Base-by-base conservation (phyloP, 192 early-diverging fungal genomes). In the Diversispora epigaea region DNA sequence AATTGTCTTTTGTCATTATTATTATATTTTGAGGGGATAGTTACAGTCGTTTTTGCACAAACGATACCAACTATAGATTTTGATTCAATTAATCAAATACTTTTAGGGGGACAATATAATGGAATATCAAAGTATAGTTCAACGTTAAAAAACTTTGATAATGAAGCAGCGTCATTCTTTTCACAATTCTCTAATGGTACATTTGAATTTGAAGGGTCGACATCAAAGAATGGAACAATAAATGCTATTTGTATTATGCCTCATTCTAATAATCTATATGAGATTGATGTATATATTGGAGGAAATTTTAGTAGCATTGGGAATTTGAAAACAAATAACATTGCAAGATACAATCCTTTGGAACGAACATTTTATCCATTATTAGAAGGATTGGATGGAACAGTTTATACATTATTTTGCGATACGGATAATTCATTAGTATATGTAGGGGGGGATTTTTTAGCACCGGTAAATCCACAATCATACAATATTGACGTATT, bases 401-500 rank as follows among this genome's bases (percentile, higher is more conserved):
- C 82, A 43, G 79, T 83, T n/a, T 65, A 74, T 15, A 65, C 72
- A 43, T 50, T 83, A 19, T 17, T 75, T 22, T 83, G 82, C 54
- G 82, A 83, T 41, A 78, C 77, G 0, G n/a, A 12, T 6, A 76
- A 56, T 9, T 52, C 71, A 21, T 76, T 77, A 9, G 77, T 83
- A 2, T 77, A 75, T 46, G 76, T 79, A 11, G 82, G 78, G 4
- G 82, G 82, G 11, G n/a, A 57, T n/a, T 83, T 83, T 61, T 8
- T 61, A 6, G 79, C 72, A 2, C 82, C 82, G 1, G 58, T 44
- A 69, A 71, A 50, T 74, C 41, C 52, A 68, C 25, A 8, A 25
- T 39, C 0, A 67, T 71, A 50, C 62, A 77, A 45, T 21, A 41
- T 6, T 15, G 60, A 45, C 73, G 72, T 12, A 58, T 55, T 5